These are phyloP conservation scores for Truncatella angustata DNA, from an alignment of 2,329 filamentous ascomycete genomes.

Conservation along the genomic window DNA sequence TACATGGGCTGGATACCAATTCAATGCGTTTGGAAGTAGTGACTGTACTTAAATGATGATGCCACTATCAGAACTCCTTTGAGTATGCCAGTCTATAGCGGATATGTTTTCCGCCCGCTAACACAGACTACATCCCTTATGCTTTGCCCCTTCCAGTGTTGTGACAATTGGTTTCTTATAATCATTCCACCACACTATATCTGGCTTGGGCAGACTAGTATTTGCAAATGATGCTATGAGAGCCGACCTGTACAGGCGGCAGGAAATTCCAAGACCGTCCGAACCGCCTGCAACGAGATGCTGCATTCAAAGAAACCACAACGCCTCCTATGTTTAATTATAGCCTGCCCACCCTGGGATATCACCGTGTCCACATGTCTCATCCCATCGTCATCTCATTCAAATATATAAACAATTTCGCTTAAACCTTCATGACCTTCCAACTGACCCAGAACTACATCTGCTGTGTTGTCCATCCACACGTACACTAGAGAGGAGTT, in stretches of 20 bases:
- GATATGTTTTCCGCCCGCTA: conserved; percentile 8
- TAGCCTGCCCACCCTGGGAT: background rate
- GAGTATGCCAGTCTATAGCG: conserved; percentile 12
- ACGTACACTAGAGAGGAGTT: conserved; percentile 2
- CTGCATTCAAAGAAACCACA: background rate
- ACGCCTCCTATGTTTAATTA: conserved; percentile 1
- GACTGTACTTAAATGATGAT: background rate
- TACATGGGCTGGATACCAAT: no score
- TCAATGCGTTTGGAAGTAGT: background rate
- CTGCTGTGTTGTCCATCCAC: no score
- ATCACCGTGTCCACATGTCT: conserved; percentile 5
- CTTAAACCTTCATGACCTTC: background rate
- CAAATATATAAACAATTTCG: background rate
- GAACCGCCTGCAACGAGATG: background rate
- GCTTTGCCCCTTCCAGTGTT: background rate
- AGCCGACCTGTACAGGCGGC: background rate
- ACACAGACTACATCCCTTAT: conserved; percentile 5
- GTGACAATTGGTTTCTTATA: background rate
- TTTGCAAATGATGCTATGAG: background rate
- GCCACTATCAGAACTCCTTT: conserved; percentile 6
- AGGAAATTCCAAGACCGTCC: background rate
- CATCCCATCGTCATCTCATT: conserved; percentile 10
- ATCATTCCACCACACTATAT: background rate
- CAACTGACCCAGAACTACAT: no score
- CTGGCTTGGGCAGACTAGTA: background rate